phyloP scores from a whole-genome alignment of 106 monocot genomes.

The Allium fistulosum region DNA sequence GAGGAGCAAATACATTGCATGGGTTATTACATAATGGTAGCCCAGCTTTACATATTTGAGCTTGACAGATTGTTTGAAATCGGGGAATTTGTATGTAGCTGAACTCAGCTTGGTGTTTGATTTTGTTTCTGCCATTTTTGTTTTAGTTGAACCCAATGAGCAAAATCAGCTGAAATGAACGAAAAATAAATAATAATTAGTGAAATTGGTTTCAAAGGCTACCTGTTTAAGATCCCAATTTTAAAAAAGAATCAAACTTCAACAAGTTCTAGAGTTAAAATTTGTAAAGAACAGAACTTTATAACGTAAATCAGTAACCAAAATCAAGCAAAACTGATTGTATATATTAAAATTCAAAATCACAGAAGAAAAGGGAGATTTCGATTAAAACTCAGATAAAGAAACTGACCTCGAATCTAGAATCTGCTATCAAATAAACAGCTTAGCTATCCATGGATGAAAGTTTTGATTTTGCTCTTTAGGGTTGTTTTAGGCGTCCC shows the following conservation, averaged over 20 bases:
- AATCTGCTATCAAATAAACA: not conserved
- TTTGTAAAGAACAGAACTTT: not conserved
- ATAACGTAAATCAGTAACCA: not conserved
- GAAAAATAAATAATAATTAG: not conserved
- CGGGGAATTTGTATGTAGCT: conserved; percentile 7
- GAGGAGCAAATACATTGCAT: conserved; percentile 22
- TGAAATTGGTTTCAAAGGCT: not conserved
- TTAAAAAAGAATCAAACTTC: not conserved
- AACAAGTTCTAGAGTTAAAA: not conserved
- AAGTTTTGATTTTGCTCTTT: no score
- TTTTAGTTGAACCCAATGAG: not conserved
- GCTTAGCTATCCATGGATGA: no score
- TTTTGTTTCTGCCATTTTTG: conserved; percentile 11
- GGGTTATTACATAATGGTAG: conserved; percentile 20
- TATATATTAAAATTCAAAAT: not conserved
- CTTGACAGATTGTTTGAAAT: conserved; percentile 12
- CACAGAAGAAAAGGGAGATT: not conserved
- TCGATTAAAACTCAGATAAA: not conserved
- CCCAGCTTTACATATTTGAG: conserved; percentile 21
- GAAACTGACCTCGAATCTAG: not conserved
- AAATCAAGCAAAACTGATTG: not conserved
- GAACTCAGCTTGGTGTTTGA: not conserved
- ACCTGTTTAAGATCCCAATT: not conserved
- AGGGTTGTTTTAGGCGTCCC: no score
- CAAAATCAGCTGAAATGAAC: not conserved